These are phyloP conservation scores for Neocallimastix lanati DNA, from an alignment of 192 early-diverging fungal genomes.

Conservation along the genomic window DNA sequence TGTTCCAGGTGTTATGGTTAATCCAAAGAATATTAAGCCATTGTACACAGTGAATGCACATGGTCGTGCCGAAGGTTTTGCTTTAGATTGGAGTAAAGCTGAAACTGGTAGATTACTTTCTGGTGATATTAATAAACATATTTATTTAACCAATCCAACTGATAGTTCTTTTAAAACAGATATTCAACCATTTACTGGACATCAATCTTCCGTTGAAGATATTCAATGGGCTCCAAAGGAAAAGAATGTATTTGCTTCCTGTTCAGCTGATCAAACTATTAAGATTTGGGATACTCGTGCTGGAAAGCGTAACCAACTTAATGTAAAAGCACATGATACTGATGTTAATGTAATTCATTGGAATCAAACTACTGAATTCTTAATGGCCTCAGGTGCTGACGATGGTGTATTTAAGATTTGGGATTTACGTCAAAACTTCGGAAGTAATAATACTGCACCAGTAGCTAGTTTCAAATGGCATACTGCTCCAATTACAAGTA, in stretches of 20 bases:
- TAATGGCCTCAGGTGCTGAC: conserved; percentile 83
- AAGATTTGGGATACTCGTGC: conserved; percentile 85
- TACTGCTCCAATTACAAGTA: conserved; percentile 71
- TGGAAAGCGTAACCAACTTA: conserved; percentile 55
- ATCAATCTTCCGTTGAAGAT: conserved; percentile 79
- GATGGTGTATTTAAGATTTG: conserved; percentile 87
- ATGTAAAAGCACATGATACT: conserved; percentile 57
- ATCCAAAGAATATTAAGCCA: conserved; percentile 35
- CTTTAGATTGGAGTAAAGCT: conserved; percentile 81
- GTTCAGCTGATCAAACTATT: conserved; percentile 78
- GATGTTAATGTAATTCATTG: conserved; percentile 98
- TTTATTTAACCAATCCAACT: conserved; percentile 63
- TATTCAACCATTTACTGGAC: conserved; percentile 50
- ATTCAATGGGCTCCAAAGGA: conserved; percentile 92
- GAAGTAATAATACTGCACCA: conserved; percentile 37
- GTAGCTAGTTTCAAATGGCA: conserved; percentile 94
- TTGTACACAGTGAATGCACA: conserved; percentile 67
- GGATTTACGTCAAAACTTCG: conserved; percentile 61
- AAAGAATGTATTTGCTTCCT: conserved; percentile 76
- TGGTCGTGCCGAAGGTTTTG: conserved; percentile 73
- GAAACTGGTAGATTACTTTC: conserved; percentile 54
- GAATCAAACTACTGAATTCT: conserved; percentile 68
- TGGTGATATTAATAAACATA: conserved; percentile 61
- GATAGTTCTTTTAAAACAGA: conserved; percentile 8
- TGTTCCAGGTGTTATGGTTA: conserved; percentile 49